phyloP scores from a whole-genome alignment of 371 early-diverging fungal genomes.

The Lichtheimia corymbifera region DNA sequence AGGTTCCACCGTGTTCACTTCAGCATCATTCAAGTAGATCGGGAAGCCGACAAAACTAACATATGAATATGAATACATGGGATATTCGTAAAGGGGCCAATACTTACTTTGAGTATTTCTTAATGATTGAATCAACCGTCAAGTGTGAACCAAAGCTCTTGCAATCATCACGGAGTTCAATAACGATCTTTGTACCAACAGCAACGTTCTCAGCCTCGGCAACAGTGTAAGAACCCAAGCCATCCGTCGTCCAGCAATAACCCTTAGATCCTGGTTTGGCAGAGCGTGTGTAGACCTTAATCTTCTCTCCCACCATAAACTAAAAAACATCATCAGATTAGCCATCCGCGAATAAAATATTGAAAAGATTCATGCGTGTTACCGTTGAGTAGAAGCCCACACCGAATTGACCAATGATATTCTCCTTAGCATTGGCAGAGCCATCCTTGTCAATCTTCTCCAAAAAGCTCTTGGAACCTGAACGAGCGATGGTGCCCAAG shows the following conservation, averaged over 20 bases:
- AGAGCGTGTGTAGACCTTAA: slow-evolving; percentile 82
- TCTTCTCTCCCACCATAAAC: slow-evolving; percentile 87
- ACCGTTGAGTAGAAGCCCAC: slow-evolving; percentile 86
- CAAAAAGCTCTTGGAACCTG: slow-evolving; percentile 89
- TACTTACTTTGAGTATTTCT: slow-evolving; percentile 87
- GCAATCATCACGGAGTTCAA: slow-evolving; percentile 91
- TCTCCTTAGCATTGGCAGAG: slow-evolving; percentile 59
- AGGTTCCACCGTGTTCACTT: slow-evolving; percentile 89
- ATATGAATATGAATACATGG: background rate
- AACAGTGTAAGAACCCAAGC: slow-evolving; percentile 78
- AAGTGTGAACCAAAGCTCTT: slow-evolving; percentile 79
- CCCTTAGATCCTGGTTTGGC: slow-evolving; percentile 73
- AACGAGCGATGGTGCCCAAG: slow-evolving; percentile 97
- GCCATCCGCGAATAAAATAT: background rate
- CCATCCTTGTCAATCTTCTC: slow-evolving; percentile 75
- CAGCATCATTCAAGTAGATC: slow-evolving; percentile 78
- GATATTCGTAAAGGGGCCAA: background rate
- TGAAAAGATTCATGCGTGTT: slow-evolving; percentile 14
- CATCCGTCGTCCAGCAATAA: slow-evolving; percentile 84
- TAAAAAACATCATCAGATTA: slow-evolving; percentile 23
- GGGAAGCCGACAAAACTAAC: slow-evolving; percentile 91
- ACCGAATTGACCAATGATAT: slow-evolving; percentile 99
- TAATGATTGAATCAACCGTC: slow-evolving; percentile 79
- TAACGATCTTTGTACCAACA: slow-evolving; percentile 93
- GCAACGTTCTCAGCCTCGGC: slow-evolving; percentile 75